Percentiles rank a stretch among this genome's conserved stretches.
Evolutionary conservation across 1,284 basidiomycete genomes (phyloP).

Genomic region (Bjerkandera adusta): DNA sequence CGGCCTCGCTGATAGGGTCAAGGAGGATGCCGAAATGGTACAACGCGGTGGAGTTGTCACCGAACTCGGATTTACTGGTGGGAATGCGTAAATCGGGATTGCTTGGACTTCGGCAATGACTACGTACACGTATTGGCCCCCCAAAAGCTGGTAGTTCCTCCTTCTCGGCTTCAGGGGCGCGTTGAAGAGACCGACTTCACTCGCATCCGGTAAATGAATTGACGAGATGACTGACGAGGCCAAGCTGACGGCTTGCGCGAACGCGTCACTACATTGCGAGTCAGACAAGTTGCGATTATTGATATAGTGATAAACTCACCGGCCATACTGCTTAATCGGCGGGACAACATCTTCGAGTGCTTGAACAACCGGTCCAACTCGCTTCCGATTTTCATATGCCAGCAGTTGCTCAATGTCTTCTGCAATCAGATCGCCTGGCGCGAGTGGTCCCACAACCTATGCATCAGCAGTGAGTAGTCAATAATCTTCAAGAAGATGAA

Average conservation of each 20-base stretch:
- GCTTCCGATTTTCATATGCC: slow-evolving; percentile 69
- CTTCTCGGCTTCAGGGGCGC: slow-evolving; percentile 53
- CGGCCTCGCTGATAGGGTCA: slow-evolving; percentile 83
- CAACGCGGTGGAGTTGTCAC: slow-evolving; percentile 64
- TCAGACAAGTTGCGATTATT: not conserved
- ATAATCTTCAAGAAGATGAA: not conserved
- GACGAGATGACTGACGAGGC: slow-evolving; percentile 71
- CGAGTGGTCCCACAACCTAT: slow-evolving; percentile 68
- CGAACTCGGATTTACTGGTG: slow-evolving; percentile 73
- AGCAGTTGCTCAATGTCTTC: slow-evolving; percentile 72
- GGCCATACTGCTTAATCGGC: not conserved
- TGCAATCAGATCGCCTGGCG: slow-evolving; percentile 50
- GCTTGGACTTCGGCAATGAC: no score
- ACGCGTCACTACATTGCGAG: slow-evolving; percentile 41
- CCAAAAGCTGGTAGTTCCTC: slow-evolving; percentile 57
- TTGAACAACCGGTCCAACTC: slow-evolving; percentile 64
- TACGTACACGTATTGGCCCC: slow-evolving; percentile 60
- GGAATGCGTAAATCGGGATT: slow-evolving; percentile 6
- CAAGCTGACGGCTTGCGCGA: slow-evolving; percentile 60
- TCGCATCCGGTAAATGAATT: slow-evolving; percentile 67
- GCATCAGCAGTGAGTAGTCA: slow-evolving; percentile 1
- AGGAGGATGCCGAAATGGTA: slow-evolving; percentile 76
- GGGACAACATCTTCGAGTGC: slow-evolving; percentile 56
- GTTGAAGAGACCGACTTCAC: slow-evolving; percentile 72
- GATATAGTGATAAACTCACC: not conserved